These are phyloP conservation scores for Puccinia triticina DNA, from an alignment of 1,284 basidiomycete species.

Conservation along the genomic window DNA sequence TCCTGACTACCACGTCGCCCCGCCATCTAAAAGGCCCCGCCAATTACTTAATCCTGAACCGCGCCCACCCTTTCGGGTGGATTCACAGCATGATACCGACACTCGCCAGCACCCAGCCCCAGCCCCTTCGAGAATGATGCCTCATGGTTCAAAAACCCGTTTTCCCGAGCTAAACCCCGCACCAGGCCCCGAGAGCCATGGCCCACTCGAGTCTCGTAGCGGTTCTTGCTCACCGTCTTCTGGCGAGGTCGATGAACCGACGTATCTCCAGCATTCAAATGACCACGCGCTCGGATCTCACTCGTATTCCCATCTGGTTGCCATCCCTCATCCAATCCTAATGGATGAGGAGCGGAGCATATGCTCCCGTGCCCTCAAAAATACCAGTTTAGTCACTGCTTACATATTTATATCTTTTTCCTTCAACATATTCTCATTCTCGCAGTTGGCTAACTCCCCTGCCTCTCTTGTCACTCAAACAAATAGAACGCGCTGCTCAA, in stretches of 20 bases:
- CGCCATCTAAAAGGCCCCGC: slow-evolving; percentile 15
- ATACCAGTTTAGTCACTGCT: slow-evolving; percentile 32
- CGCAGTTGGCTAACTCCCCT: background rate
- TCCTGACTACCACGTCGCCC: background rate
- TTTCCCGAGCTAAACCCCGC: background rate
- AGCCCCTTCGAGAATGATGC: background rate
- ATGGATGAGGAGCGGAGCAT: slow-evolving; percentile 19
- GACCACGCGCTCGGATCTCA: background rate
- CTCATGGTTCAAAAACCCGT: background rate
- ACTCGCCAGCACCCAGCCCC: background rate
- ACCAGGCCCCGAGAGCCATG: too few species aligned
- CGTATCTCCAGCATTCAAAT: slow-evolving; percentile 3
- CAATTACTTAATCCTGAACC: slow-evolving; percentile 1
- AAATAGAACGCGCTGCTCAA: slow-evolving; percentile 46
- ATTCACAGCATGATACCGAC: background rate
- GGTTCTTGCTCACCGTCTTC: slow-evolving; percentile 10
- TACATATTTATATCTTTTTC: background rate
- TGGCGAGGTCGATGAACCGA: background rate
- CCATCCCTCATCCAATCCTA: slow-evolving; percentile 1
- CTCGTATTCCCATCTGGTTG: background rate
- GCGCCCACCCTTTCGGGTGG: background rate
- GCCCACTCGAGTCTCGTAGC: background rate
- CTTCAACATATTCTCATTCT: background rate
- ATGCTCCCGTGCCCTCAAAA: slow-evolving; percentile 36
- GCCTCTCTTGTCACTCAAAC: background rate